Percentiles rank a stretch among this genome's conserved stretches.
Evolutionary conservation across 306 rosid species (phyloP).

Genomic region (Lathyrus tuberosus): DNA sequence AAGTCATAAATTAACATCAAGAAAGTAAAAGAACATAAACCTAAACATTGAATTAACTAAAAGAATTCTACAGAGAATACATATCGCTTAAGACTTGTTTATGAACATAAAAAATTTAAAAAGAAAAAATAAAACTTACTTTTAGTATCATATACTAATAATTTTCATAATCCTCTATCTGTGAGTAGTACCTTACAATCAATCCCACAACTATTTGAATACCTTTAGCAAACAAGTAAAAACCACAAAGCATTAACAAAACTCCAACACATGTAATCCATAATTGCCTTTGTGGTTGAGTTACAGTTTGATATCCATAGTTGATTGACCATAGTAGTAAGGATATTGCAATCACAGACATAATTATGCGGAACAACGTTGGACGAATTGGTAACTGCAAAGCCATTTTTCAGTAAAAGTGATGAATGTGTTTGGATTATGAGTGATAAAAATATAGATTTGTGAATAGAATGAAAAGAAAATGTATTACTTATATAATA

Average conservation of each 20-base stretch:
- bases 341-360: constrained; percentile 33
- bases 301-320: constrained; percentile 38
- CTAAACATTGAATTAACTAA: too few species aligned
- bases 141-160: not conserved
- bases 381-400: constrained; percentile 10
- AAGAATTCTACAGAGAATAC: too few species aligned
- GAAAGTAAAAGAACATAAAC: too few species aligned
- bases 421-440: too few species aligned
- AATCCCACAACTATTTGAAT: constrained; percentile 46
- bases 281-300: constrained; percentile 18
- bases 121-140: not conserved
- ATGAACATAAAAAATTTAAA: not conserved
- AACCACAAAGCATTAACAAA: constrained; percentile 45
- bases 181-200: constrained; percentile 35
- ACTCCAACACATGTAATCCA: constrained; percentile 45
- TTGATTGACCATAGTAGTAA: constrained; percentile 40
- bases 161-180: not conserved
- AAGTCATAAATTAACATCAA: too few species aligned
- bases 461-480: too few species aligned
- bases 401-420: constrained; percentile 29
- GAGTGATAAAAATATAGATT: too few species aligned
- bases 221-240: constrained; percentile 44
- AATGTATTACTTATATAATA: too few species aligned
- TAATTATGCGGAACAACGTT: not conserved
- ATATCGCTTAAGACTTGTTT: too few species aligned